Evolutionary conservation across 306 rosid genomes (phyloP).

Genomic region (Sindora glabra): DNA sequence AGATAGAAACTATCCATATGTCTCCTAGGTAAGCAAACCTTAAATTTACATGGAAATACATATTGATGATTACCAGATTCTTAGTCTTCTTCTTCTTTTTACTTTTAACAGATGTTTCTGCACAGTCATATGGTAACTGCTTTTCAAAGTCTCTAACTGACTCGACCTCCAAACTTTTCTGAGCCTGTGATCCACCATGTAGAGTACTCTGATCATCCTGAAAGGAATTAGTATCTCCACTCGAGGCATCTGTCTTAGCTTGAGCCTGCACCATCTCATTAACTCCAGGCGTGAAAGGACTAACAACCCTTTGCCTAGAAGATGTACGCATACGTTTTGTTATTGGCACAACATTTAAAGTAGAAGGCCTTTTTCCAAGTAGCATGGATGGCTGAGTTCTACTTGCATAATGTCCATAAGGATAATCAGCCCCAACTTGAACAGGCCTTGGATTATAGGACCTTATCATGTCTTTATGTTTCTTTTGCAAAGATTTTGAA

Average conservation of each 20-base stretch:
- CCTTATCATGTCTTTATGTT: slow-evolving; percentile 39
- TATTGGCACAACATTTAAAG: slow-evolving; percentile 65
- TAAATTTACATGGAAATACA: slow-evolving; percentile 6
- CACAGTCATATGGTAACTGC: slow-evolving; percentile 67
- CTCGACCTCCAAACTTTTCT: slow-evolving; percentile 87
- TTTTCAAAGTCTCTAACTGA: slow-evolving; percentile 78
- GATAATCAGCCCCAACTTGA: slow-evolving; percentile 63
- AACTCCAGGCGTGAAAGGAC: slow-evolving; percentile 61
- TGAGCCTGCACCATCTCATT: slow-evolving; percentile 53
- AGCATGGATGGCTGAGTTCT: slow-evolving; percentile 47
- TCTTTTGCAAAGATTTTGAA: slow-evolving; percentile 51
- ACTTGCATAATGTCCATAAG: slow-evolving; percentile 47
- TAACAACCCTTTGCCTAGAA: slow-evolving; percentile 75
- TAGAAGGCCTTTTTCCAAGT: slow-evolving; percentile 68
- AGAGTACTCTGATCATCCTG: slow-evolving; percentile 93
- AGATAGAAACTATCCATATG: background rate
- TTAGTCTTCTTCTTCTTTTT: slow-evolving; percentile 92
- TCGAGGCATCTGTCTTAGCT: slow-evolving; percentile 88
- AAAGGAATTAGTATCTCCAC: slow-evolving; percentile 96
- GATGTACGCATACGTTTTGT: slow-evolving; percentile 90
- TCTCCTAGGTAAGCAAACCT: background rate
- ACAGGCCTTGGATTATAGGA: slow-evolving; percentile 39
- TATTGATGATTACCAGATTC: slow-evolving; percentile 52
- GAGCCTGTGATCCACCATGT: slow-evolving; percentile 69
- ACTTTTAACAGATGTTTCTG: slow-evolving; percentile 82